These are phyloP conservation scores for Yamadazyma blattariae DNA, from an alignment of 1,139 yeast species.

Conservation along the genomic window DNA sequence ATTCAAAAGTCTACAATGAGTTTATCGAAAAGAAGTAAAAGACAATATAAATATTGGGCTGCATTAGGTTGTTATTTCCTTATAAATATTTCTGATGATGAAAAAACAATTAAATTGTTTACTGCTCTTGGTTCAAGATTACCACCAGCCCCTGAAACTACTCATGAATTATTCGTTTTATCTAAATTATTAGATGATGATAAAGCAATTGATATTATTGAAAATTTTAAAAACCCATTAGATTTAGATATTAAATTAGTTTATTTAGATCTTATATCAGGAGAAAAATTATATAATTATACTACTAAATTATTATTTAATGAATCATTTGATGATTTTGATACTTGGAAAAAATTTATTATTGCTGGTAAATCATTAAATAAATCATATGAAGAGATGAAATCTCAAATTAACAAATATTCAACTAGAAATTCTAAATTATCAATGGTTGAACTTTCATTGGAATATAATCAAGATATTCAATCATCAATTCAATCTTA, in stretches of 20 bases:
- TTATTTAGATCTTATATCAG: conserved; percentile 44
- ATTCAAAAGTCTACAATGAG: conserved; percentile 48
- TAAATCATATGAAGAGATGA: conserved; percentile 22
- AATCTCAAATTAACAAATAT: conserved; percentile 20
- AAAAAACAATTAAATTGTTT: conserved; percentile 32
- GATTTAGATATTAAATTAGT: conserved; percentile 59
- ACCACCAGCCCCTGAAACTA: conserved; percentile 46
- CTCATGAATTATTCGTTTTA: conserved; percentile 53
- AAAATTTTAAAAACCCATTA: conserved; percentile 29
- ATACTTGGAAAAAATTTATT: conserved; percentile 55
- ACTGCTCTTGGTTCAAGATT: conserved; percentile 57
- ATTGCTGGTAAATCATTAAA: conserved; percentile 38
- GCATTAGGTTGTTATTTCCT: conserved; percentile 39
- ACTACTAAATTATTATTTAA: conserved; percentile 34
- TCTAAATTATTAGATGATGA: background rate
- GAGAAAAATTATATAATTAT: conserved; percentile 29
- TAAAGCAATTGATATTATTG: conserved; percentile 26
- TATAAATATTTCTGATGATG: conserved; percentile 28
- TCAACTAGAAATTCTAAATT: conserved; percentile 55
- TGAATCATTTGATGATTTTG: conserved; percentile 53
- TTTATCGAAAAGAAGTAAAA: conserved; percentile 30
- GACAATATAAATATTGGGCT: conserved; percentile 46
- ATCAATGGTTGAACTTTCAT: conserved; percentile 49
- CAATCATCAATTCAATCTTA: conserved; percentile 36
- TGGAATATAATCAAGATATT: conserved; percentile 16